A percentile compares a stretch with the other conserved stretches of the same genome.
These are phyloP conservation scores for Yarrowia sp. DNA, from an alignment of 805 yeast genomes.

Conservation along the genomic window DNA sequence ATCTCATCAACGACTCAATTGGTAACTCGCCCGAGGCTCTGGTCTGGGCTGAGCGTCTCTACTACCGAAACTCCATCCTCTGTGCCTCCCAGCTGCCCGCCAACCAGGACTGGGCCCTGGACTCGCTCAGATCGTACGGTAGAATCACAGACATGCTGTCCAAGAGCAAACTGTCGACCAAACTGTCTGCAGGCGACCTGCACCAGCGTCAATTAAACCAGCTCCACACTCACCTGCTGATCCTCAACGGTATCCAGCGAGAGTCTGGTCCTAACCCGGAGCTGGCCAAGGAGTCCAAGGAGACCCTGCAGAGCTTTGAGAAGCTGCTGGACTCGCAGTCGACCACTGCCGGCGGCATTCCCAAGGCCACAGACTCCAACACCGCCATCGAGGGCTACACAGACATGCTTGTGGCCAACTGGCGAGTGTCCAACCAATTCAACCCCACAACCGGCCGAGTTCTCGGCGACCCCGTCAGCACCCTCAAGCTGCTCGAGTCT, in stretches of 20 bases:
- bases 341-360: conserved; percentile 37
- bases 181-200: conserved; percentile 32
- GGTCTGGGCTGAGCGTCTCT: conserved; percentile 54
- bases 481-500: conserved; percentile 41
- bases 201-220: conserved; percentile 38
- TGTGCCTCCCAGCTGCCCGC: conserved; percentile 39
- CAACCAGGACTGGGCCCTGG: conserved; percentile 40
- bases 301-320: conserved; percentile 40
- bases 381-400: conserved; percentile 43
- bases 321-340: conserved; percentile 40
- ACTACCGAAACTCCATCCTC: conserved; percentile 41
- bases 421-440: conserved; percentile 42
- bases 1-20: conserved; percentile 25
- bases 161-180: conserved; percentile 29
- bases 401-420: conserved; percentile 42
- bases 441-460: conserved; percentile 41
- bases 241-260: conserved; percentile 38
- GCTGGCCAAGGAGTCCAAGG: conserved; percentile 39
- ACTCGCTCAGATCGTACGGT: conserved; percentile 41
- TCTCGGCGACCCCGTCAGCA: conserved; percentile 38
- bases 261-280: conserved; percentile 30
- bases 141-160: conserved; percentile 38
- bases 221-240: conserved; percentile 39
- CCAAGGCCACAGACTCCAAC: conserved; percentile 44
- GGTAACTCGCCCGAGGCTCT: conserved; percentile 52